Conservation (phyloP, 306 rosid species). For the Lagenaria siceraria region DNA sequence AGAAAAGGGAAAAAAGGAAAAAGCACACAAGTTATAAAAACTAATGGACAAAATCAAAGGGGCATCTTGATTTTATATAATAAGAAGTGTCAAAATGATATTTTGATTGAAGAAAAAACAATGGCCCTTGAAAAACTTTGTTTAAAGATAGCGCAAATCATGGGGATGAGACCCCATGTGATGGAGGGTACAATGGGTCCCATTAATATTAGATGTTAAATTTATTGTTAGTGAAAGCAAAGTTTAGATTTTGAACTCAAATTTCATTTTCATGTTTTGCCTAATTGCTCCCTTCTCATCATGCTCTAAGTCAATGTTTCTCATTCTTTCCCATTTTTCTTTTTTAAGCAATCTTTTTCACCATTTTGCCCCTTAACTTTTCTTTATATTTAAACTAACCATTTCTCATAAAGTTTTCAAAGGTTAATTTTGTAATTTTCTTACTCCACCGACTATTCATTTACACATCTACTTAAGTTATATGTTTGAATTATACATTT, state of each 20-base stretch:
- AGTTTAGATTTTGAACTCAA: conserved; percentile 1
- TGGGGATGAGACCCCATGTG: not conserved
- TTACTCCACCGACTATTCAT: not conserved
- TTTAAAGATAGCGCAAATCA: not conserved
- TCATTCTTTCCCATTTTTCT: not conserved
- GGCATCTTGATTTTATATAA: not conserved
- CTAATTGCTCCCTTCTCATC: not conserved
- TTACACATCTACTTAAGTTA: not conserved
- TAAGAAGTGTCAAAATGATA: not conserved
- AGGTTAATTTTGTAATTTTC: not conserved
- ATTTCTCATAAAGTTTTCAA: not conserved
- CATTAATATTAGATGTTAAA: not conserved
- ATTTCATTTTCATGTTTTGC: not conserved
- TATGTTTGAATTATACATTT: no score
- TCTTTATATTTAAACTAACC: not conserved
- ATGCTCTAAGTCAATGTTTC: not conserved
- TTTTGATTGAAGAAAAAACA: not conserved
- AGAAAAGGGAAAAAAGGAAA: not conserved
- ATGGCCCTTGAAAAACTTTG: not conserved
- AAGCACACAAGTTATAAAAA: not conserved
- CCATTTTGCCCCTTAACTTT: not conserved
- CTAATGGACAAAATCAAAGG: not conserved
- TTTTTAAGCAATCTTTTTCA: not conserved
- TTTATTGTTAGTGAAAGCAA: not conserved
- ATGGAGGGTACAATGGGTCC: not conserved